Conservation (phyloP, 2,329 filamentous ascomycete species). For the Lecanicillium sp. region DNA sequence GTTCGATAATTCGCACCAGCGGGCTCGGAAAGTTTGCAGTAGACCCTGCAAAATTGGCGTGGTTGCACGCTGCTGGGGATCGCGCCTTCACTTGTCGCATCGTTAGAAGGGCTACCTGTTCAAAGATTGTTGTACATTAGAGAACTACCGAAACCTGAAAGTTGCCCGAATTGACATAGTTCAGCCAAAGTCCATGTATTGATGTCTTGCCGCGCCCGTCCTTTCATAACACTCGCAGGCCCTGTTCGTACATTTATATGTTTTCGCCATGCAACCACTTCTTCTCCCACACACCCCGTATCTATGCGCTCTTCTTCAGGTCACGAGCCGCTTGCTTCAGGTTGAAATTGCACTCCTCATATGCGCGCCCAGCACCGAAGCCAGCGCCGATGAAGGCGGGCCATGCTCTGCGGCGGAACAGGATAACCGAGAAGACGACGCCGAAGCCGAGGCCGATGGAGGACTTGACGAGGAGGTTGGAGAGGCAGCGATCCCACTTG, state of each 20-base stretch:
- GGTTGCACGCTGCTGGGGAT: too few relatives aligned
- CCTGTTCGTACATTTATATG: slow-evolving; percentile 18
- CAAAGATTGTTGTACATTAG: slow-evolving; percentile 10
- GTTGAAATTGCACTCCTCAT: slow-evolving; percentile 94
- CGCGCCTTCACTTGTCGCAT: too few relatives aligned
- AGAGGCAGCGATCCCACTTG: slow-evolving; percentile 98
- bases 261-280: slow-evolving; percentile 2
- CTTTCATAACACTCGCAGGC: slow-evolving; percentile 3
- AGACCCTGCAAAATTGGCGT: too few relatives aligned
- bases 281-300: too few relatives aligned
- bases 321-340: slow-evolving; percentile 54
- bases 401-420: slow-evolving; percentile 98
- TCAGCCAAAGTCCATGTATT: not conserved
- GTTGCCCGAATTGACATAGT: slow-evolving; percentile 1
- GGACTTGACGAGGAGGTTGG: slow-evolving; percentile 94
- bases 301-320: slow-evolving; percentile 42
- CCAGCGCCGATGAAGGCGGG: slow-evolving; percentile 86
- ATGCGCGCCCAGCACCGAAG: slow-evolving; percentile 92
- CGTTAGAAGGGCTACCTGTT: too few relatives aligned
- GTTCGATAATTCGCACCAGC: too few relatives aligned
- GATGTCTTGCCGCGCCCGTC: slow-evolving; percentile 2
- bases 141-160: slow-evolving; percentile 8
- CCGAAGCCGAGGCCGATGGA: slow-evolving; percentile 93
- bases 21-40: too few relatives aligned
- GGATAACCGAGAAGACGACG: slow-evolving; percentile 94